These are phyloP conservation scores for Fusarium setosum DNA, from an alignment of 2,329 filamentous ascomycete species.

Conservation along the genomic window DNA sequence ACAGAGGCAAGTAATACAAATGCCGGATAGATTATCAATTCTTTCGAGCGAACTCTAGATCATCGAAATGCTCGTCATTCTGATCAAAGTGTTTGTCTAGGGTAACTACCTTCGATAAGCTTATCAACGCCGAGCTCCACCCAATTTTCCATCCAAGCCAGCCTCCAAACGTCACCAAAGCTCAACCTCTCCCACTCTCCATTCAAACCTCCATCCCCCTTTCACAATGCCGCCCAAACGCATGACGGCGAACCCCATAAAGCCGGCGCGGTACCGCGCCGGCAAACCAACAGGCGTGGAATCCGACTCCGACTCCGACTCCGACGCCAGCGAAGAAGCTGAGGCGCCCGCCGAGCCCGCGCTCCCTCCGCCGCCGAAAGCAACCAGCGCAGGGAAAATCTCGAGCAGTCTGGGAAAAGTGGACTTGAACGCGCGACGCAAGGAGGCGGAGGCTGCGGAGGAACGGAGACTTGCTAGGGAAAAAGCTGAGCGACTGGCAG, in stretches of 20 bases:
- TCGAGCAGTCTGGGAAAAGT: conserved; percentile 64
- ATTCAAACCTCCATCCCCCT: neutral
- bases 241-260: conserved; percentile 92
- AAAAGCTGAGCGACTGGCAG: conserved; percentile 62
- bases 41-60: too few species aligned
- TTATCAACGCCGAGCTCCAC: conserved; percentile 33
- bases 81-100: conserved; percentile 5
- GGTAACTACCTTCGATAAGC: conserved; percentile 28
- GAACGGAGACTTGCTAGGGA: conserved; percentile 59
- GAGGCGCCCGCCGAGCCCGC: conserved; percentile 47
- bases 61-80: neutral
- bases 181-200: conserved; percentile 10
- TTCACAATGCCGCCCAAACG: conserved; percentile 75
- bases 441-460: conserved; percentile 60
- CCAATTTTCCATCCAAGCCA: conserved; percentile 24
- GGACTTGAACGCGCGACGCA: conserved; percentile 60
- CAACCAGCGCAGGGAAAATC: conserved; percentile 66
- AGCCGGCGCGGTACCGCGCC: conserved; percentile 84
- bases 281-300: conserved; percentile 77
- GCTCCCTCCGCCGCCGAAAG: conserved; percentile 67
- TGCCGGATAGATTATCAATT: too few species aligned
- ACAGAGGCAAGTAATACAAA: too few species aligned
- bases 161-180: conserved; percentile 35
- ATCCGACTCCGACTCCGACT: conserved; percentile 66
- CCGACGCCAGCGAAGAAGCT: conserved; percentile 60